Evolutionary conservation across 106 monocot species (phyloP), one percentile per base, ranked within the genome.

Genomic region (Dendrobium officinale): DNA sequence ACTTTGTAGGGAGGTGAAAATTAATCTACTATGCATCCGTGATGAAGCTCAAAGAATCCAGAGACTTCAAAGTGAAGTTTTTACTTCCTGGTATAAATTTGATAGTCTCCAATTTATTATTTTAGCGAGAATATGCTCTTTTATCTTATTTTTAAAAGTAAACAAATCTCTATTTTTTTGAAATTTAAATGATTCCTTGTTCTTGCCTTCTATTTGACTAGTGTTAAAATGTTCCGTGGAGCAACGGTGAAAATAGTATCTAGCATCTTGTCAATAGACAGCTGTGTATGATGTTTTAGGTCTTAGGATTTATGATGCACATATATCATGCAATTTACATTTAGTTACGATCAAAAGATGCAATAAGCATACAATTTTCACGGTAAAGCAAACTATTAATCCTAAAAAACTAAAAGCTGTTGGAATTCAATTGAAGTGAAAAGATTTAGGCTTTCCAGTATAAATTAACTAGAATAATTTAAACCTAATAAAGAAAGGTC

Each of bases 1-100:
- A 80, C 26, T 97, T 64, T 85, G 92, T 67, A 92, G 58, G 55
- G 94, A 98, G 77, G 79, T 98, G 8, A 92, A 89, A 86, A 83
- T 18, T 15, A 94, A 94, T 77, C 90, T 98, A 79, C 49, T 61
- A 61, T 86, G 75, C 18, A 37, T 98, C 9, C 85, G 88, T 67
- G 86, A 98, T 70, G 89, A 94, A 87, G 94, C 94, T 80, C 82
- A 90, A 75, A 87, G 90, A 75, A 75, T 75, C 74, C 74, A 43
- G 6, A 75, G 43, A 44, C 74, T 75, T 75, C 8, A n/a, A 20
- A 75, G 9, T 44, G n/a, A 42, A 44, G 31, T 44, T 2, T 16
- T 20, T 44, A 11, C 77, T 72, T 81, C 72, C 16, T 24, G 33
- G 40, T 37, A 72, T 15, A 72, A 72, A 40, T 17, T 72, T 66